These are phyloP conservation scores for Agapanthus africanus DNA, from an alignment of 106 monocot genomes.

Conservation along the genomic window DNA sequence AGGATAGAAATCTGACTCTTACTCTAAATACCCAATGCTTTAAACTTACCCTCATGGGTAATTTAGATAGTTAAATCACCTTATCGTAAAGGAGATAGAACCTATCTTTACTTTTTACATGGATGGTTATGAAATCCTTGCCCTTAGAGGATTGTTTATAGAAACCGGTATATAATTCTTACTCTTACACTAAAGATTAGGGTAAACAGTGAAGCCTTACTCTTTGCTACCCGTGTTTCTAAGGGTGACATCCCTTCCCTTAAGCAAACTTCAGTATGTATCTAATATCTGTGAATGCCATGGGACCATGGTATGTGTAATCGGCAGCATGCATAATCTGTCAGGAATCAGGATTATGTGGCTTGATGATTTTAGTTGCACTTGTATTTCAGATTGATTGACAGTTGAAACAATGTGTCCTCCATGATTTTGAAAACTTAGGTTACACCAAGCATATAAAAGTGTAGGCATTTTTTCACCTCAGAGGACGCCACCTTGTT, in stretches of 20 bases:
- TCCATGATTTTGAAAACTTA: no score
- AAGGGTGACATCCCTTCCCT: neutral
- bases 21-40: no score
- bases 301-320: neutral
- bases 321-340: neutral
- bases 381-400: neutral
- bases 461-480: no score
- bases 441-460: no score
- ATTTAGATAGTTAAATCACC: no score
- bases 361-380: neutral
- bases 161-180: neutral
- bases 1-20: no score
- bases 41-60: neutral
- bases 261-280: neutral
- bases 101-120: neutral
- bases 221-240: neutral
- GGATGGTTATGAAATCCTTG: neutral
- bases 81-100: no score
- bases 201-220: no score
- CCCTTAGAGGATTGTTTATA: neutral
- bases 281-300: neutral
- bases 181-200: no score
- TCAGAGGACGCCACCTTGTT: no score
- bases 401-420: no score
- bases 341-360: neutral